Evolutionary conservation across 208 protist species (phyloP).

Genomic region (Trypanosoma cruzi): DNA sequence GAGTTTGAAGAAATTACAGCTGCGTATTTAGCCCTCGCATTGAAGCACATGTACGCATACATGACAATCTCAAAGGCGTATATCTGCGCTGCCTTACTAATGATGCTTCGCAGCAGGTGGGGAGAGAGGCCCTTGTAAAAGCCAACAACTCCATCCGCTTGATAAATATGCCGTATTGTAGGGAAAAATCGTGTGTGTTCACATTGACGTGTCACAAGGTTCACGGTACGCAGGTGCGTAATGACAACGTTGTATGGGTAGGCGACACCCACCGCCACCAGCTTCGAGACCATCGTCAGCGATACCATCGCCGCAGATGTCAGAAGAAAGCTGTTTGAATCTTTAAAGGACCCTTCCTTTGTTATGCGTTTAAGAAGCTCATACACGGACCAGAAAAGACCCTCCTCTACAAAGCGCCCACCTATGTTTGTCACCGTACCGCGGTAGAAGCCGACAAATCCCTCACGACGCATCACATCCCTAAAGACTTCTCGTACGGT

Average conservation of each 20-base stretch:
- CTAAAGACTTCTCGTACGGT: slow-evolving; percentile 74
- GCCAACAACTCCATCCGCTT: slow-evolving; percentile 66
- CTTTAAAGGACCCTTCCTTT: slow-evolving; percentile 55
- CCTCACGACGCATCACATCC: slow-evolving; percentile 72
- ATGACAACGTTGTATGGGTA: slow-evolving; percentile 94
- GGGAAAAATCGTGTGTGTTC: slow-evolving; percentile 67
- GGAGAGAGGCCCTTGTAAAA: slow-evolving; percentile 92
- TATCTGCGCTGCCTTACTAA: slow-evolving; percentile 89
- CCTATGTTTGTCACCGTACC: slow-evolving; percentile 83
- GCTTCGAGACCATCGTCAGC: slow-evolving; percentile 81
- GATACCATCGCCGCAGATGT: slow-evolving; percentile 75
- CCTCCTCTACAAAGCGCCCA: slow-evolving; percentile 88
- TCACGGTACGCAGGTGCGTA: slow-evolving; percentile 89
- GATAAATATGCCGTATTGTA: slow-evolving; percentile 79
- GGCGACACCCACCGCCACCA: slow-evolving; percentile 62
- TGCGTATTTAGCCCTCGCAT: not conserved
- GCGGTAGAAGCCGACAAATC: slow-evolving; percentile 81
- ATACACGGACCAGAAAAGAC: slow-evolving; percentile 89
- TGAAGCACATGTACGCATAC: slow-evolving; percentile 58
- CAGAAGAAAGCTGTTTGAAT: slow-evolving; percentile 47
- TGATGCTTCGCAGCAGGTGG: slow-evolving; percentile 79
- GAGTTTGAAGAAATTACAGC: not conserved
- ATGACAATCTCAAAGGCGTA: slow-evolving; percentile 88
- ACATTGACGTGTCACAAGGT: slow-evolving; percentile 73
- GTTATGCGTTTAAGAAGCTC: slow-evolving; percentile 85